Base-by-base conservation (phyloP, 2,329 filamentous ascomycete species). In the Stagonosporopsis chrysanthemi region DNA sequence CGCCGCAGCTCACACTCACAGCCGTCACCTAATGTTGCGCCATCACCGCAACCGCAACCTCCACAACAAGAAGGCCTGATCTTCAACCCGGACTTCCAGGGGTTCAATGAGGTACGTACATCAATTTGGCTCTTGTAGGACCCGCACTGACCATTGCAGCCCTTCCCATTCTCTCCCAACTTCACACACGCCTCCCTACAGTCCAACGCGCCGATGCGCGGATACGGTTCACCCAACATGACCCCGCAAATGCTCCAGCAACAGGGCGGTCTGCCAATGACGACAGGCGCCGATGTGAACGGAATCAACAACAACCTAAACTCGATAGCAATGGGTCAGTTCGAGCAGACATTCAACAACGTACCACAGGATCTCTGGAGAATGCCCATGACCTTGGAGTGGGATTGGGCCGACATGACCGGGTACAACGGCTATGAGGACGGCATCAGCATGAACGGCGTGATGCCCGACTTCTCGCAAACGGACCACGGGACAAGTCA, bases 381-480 rank as follows among this genome's bases (percentile, higher is more conserved):
- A 75, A 88, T 98, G 86, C 93, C 94, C 1, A 96, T 97, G 88
- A 96, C 91, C 2, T 83, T 98, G 22, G 94, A 98, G 73, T 97
- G 93, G 92, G 92, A 90, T 64, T 90, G 88, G 88, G 85, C 80
- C 2, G 81, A 83, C 47, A 78, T 80, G 76, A 76, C 75, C 5
- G 67, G 74, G 1, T 74, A 71, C 31, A 63, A 62, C 1, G 72
- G 70, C 2, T 75, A 72, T 26, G 75, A 76, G 49, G 75, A 77
- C 23, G 71, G 74, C 3, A 76, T 77, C 23, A 69, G 67, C 17
- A 77, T 76, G 73, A 77, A 75, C 40, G 74, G 74, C 9, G 74
- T 77, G 1, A 58, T 77, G 48, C 71, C 73, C 1, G 73, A 76
- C 15, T 74, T 68, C 40, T 58, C 63, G 12, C 63, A 71, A 26